Percentiles rank a stretch among this genome's conserved stretches.
Conservation (phyloP, 2,329 filamentous ascomycete genomes). For the Hymenoscyphus occultus region DNA sequence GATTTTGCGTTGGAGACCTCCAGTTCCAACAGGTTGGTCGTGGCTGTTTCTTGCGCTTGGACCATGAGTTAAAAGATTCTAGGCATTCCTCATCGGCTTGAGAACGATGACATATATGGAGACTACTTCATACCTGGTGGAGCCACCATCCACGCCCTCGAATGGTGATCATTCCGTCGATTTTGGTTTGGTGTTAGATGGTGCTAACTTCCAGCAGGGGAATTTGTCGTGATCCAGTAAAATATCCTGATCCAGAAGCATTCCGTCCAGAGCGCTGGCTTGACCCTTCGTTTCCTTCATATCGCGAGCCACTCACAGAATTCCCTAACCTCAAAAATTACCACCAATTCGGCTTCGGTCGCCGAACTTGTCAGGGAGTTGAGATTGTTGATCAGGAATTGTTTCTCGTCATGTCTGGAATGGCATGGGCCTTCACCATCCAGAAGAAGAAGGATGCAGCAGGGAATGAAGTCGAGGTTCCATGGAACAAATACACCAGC, state of each 20-base stretch:
- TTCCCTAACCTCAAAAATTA: slow-evolving; percentile 63
- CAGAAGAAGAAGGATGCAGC: slow-evolving; percentile 23
- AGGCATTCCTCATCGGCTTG: slow-evolving; percentile 40
- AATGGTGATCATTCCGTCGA: slow-evolving; percentile 43
- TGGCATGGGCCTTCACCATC: slow-evolving; percentile 51
- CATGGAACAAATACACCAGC: slow-evolving; percentile 25
- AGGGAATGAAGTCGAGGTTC: slow-evolving; percentile 24
- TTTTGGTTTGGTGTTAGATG: neutral
- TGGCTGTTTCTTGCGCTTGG: neutral
- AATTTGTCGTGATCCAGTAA: slow-evolving; percentile 55
- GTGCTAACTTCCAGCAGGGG: slow-evolving; percentile 39
- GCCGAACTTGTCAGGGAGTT: slow-evolving; percentile 60
- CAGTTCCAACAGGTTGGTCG: slow-evolving; percentile 48
- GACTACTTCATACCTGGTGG: slow-evolving; percentile 46
- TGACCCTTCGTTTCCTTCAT: slow-evolving; percentile 60
- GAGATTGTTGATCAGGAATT: slow-evolving; percentile 60
- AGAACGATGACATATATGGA: slow-evolving; percentile 43
- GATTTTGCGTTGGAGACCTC: slow-evolving; percentile 43
- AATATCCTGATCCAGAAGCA: slow-evolving; percentile 61
- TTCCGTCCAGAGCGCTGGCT: slow-evolving; percentile 63
- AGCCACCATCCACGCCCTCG: slow-evolving; percentile 45
- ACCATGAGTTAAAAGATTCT: slow-evolving; percentile 36
- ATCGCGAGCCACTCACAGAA: slow-evolving; percentile 59
- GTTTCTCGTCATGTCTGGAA: slow-evolving; percentile 46
- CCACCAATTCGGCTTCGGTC: slow-evolving; percentile 64